A percentile compares a stretch with the other conserved stretches of the same genome.
These are phyloP conservation scores for Hyphopichia khmerensis DNA, from an alignment of 1,139 yeast genomes.

Conservation along the genomic window DNA sequence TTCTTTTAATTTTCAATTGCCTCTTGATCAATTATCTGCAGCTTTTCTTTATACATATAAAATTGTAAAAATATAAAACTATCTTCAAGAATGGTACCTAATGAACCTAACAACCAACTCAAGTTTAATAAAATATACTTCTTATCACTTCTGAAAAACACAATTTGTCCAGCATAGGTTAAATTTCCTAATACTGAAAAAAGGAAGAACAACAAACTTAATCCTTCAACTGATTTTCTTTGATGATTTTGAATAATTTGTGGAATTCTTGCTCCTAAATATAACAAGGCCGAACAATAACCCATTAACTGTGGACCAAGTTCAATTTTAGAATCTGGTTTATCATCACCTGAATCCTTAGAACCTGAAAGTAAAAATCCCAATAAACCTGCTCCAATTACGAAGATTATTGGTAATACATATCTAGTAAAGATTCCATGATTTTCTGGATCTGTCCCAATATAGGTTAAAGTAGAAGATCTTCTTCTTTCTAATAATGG, in stretches of 20 bases:
- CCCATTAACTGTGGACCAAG: conserved; percentile 71
- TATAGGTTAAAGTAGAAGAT: conserved; percentile 44
- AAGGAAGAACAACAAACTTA: conserved; percentile 70
- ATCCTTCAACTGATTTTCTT: conserved; percentile 71
- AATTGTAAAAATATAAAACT: conserved; percentile 62
- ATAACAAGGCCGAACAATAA: conserved; percentile 65
- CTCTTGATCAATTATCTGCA: conserved; percentile 11
- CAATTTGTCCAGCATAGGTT: conserved; percentile 74
- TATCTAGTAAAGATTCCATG: conserved; percentile 52
- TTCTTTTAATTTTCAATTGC: conserved; percentile 9
- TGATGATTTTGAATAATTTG: conserved; percentile 71
- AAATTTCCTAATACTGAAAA: conserved; percentile 75
- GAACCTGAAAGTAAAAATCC: conserved; percentile 57
- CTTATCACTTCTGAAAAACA: conserved; percentile 61
- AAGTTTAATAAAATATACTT: conserved; percentile 61
- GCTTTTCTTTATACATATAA: conserved; percentile 48
- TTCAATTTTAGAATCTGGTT: conserved; percentile 21
- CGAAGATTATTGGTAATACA: conserved; percentile 61
- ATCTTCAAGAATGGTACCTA: conserved; percentile 74
- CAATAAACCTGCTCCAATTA: conserved; percentile 62
- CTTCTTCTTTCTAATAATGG: conserved; percentile 36
- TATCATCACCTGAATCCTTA: conserved; percentile 11
- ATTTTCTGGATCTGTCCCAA: conserved; percentile 40
- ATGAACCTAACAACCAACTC: conserved; percentile 73
- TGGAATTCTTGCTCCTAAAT: conserved; percentile 77